Base-by-base conservation (phyloP, 2,329 filamentous ascomycete species). In the Dactylonectria macrodidyma region DNA sequence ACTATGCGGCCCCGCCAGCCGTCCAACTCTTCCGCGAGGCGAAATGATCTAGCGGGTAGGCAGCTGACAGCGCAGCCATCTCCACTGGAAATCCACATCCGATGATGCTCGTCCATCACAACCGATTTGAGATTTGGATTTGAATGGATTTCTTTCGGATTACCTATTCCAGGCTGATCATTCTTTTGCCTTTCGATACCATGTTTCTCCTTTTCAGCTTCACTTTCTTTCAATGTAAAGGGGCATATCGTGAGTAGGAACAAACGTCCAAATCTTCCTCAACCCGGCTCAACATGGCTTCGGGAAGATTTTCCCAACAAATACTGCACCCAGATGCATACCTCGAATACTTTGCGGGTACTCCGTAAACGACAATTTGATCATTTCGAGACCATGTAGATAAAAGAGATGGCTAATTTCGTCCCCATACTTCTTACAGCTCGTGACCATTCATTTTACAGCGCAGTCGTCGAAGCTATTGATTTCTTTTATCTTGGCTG, bases 21-120 rank as follows among this genome's bases (percentile, higher is more conserved):
- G 58, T 38, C 44, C 36, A 30, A 56, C 34, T 26, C 56, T 41
- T 22, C 59, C 59, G 64, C 52, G 64, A 66, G 64, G 64, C 64
- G 59, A 62, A 26, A 59, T 58, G 38, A 30, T 62, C 47, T 59
- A 65, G 56, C 44, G 62, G 62, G 56, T 60, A 58, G 62, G 56
- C 56, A 58, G 64, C 50, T 66, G 64, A 66, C 64, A 66, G 64
- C 64, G 54, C 64, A 62, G 22, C 59, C 44, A 54, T 62, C 64
- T 59, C 64, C 64, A 66, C 64, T 26, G 50, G 12, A n/a, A 14
- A 50, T 38, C 62, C 48, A 59, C 62, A 54, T 59, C 56, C 62
- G 30, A 50, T 44, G 34, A 51, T 50, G 62, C 56, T 16, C 10
- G n/a, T 19, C 22, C 48, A 26, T 16, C 10, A 16, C 36, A 5